phyloP scores from a whole-genome alignment of 495 filamentous ascomycete genomes.

The Neurospora sp. region DNA sequence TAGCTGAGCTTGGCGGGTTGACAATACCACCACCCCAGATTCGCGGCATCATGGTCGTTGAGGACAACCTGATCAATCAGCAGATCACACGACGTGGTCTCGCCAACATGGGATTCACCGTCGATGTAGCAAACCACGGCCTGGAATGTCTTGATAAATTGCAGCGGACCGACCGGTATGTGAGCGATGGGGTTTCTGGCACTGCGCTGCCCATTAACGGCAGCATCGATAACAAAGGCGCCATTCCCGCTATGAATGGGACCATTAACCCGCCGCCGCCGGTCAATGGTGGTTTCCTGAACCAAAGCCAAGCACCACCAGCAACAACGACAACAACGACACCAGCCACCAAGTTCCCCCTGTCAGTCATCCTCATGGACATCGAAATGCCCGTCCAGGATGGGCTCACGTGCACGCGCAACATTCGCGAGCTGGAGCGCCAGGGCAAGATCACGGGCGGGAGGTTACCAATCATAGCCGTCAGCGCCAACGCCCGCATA shows the following conservation, averaged over 20 bases:
- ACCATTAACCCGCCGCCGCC: neutral
- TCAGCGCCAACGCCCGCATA: slow-evolving; percentile 62
- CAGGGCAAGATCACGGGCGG: slow-evolving; percentile 34
- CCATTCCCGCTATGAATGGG: neutral
- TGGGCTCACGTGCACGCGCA: slow-evolving; percentile 56
- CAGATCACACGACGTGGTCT: slow-evolving; percentile 57
- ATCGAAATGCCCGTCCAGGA: slow-evolving; percentile 83
- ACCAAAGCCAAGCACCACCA: slow-evolving; percentile 2
- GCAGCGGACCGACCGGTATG: slow-evolving; percentile 17
- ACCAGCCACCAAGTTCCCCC: slow-evolving; percentile 6
- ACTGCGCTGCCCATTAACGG: neutral
- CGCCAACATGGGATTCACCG: slow-evolving; percentile 48
- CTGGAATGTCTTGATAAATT: slow-evolving; percentile 56
- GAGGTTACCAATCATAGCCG: slow-evolving; percentile 65
- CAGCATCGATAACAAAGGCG: slow-evolving; percentile 14
- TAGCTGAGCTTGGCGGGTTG: neutral
- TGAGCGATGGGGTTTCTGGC: slow-evolving; percentile 11
- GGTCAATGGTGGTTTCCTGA: slow-evolving; percentile 1
- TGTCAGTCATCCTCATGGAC: slow-evolving; percentile 60
- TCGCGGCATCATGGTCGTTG: slow-evolving; percentile 51
- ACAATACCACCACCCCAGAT: slow-evolving; percentile 11
- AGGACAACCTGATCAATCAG: slow-evolving; percentile 73
- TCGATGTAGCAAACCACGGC: slow-evolving; percentile 64
- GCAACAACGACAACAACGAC: slow-evolving; percentile 10
- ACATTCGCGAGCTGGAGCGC: slow-evolving; percentile 53